These are phyloP conservation scores for Capronia coronata DNA, from an alignment of 2,329 filamentous ascomycete species.

Conservation along the genomic window DNA sequence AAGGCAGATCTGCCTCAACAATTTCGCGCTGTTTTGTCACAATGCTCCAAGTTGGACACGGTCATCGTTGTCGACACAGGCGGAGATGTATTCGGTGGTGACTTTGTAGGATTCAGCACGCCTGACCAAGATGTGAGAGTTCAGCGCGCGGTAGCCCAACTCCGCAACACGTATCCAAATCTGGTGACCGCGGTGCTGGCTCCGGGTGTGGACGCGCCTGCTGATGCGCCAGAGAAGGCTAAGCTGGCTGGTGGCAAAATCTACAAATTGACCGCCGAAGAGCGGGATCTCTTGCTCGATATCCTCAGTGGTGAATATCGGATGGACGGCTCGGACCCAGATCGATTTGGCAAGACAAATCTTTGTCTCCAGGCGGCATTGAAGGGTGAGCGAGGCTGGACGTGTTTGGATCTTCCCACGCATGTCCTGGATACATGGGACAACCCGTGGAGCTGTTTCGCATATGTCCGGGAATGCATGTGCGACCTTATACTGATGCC, in stretches of 20 bases:
- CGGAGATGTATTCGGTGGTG: conserved; percentile 26
- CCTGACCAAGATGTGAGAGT: conserved; percentile 26
- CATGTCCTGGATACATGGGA: conserved; percentile 28
- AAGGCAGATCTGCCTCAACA: conserved; percentile 21
- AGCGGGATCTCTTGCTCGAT: conserved; percentile 22
- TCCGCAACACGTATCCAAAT: conserved; percentile 12
- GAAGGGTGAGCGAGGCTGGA: conserved; percentile 22
- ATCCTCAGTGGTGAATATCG: conserved; percentile 22
- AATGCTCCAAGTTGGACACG: conserved; percentile 15
- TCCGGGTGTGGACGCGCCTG: conserved; percentile 26
- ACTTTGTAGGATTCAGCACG: conserved; percentile 10
- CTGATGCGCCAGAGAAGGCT: conserved; percentile 21
- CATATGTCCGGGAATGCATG: conserved; percentile 27
- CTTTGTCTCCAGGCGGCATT: conserved; percentile 24
- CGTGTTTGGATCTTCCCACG: conserved; percentile 22
- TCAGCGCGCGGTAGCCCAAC: conserved; percentile 15
- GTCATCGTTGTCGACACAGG: conserved; percentile 26
- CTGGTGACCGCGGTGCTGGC: conserved; percentile 26
- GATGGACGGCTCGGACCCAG: conserved; percentile 26
- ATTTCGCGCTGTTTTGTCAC: conserved; percentile 20
- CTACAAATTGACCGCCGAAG: conserved; percentile 17
- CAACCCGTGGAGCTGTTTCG: conserved; percentile 28
- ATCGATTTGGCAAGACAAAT: conserved; percentile 27
- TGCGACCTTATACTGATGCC: conserved; percentile 26
- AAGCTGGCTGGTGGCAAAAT: conserved; percentile 17